Conservation (phyloP, 257 asterid genomes). For the Nicotiana undulata region DNA sequence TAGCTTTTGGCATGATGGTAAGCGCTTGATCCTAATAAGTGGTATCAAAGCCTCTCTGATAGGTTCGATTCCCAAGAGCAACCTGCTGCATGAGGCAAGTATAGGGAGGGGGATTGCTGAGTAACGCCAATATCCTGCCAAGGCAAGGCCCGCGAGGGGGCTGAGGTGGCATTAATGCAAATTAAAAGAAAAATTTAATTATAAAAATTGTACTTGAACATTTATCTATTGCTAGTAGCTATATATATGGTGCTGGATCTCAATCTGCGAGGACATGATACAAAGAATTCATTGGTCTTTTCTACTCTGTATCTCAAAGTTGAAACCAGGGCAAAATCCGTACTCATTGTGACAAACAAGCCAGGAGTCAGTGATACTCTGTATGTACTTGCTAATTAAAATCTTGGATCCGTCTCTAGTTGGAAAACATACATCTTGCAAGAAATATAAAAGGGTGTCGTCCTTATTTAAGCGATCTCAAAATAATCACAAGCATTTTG, state of each 20-base stretch:
- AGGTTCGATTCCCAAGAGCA: too few relatives aligned
- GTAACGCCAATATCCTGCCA: too few relatives aligned
- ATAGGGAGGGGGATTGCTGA: too few relatives aligned
- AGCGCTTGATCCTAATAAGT: too few relatives aligned
- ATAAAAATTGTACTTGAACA: not conserved
- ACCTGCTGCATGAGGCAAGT: too few relatives aligned
- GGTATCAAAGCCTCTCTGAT: too few relatives aligned
- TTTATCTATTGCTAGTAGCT: not conserved
- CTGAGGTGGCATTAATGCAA: not conserved
- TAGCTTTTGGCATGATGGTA: too few relatives aligned
- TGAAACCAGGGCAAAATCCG: not conserved
- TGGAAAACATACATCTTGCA: not conserved
- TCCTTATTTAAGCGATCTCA: conserved; percentile 32
- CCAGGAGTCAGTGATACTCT: not conserved
- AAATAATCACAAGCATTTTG: conserved; percentile 55
- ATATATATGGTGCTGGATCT: not conserved
- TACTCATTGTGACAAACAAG: not conserved
- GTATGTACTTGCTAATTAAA: not conserved
- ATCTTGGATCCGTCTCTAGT: not conserved
- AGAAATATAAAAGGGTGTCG: not conserved
- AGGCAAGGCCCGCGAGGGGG: too few relatives aligned
- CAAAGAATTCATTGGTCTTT: not conserved
- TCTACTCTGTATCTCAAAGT: not conserved
- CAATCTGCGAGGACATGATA: not conserved
- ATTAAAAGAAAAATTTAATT: not conserved